A percentile compares a stretch with the other conserved stretches of the same genome.
Conservation (phyloP, 345 rosid genomes). For the Populus tremula region DNA sequence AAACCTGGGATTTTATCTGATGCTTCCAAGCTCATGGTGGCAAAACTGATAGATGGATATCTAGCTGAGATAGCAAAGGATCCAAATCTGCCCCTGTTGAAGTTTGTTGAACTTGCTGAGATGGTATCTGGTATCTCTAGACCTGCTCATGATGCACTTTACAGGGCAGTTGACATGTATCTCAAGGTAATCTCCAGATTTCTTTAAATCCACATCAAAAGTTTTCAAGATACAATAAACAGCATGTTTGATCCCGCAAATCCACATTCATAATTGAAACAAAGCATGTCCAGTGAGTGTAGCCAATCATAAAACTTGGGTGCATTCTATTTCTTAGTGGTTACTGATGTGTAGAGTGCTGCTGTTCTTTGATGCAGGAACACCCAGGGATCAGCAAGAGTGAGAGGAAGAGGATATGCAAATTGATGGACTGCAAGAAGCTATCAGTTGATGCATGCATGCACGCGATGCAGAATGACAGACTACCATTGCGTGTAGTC, state of each 20-base stretch:
- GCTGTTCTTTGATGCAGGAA: constrained; percentile 43
- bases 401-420: constrained; percentile 82
- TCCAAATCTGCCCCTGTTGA: constrained; percentile 47
- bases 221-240: not conserved
- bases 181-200: constrained; percentile 50
- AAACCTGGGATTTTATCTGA: constrained; percentile 63
- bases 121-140: constrained; percentile 57
- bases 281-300: not conserved
- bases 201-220: not conserved
- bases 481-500: constrained; percentile 74
- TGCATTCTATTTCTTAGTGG: not conserved
- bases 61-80: constrained; percentile 78
- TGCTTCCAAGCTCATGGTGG: constrained; percentile 86
- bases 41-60: constrained; percentile 67
- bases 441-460: constrained; percentile 76
- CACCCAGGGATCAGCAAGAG: constrained; percentile 70
- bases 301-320: not conserved
- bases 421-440: constrained; percentile 84
- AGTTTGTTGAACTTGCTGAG: constrained; percentile 68
- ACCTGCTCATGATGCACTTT: constrained; percentile 78
- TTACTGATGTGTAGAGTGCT: not conserved
- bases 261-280: not conserved
- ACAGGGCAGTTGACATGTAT: constrained; percentile 79
- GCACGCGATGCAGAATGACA: constrained; percentile 84
- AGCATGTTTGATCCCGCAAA: not conserved